Percentiles rank a stretch among this genome's conserved stretches.
Conservation (phyloP, 2,329 filamentous ascomycete species). For the Lachnellula cervina region DNA sequence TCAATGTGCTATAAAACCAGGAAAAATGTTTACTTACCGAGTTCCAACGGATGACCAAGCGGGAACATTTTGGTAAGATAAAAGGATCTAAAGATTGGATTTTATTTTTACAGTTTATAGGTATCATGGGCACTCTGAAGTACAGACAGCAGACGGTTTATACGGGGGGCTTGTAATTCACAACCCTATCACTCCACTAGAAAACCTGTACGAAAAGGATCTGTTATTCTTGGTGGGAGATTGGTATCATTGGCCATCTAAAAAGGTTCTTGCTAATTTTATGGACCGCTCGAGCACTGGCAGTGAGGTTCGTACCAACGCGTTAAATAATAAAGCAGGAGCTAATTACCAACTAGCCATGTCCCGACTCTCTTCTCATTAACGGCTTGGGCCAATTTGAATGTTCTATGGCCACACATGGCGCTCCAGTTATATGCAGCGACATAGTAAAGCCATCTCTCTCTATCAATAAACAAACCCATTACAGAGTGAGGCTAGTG, state of each 20-base stretch:
- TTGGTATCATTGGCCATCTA: neutral
- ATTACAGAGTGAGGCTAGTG: constrained; percentile 23
- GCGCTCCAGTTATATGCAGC: neutral
- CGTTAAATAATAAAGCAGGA: neutral
- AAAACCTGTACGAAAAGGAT: neutral
- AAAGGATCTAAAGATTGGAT: neutral
- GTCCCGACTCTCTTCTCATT: neutral
- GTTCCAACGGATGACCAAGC: constrained; percentile 3
- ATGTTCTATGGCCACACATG: neutral
- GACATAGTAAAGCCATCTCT: neutral
- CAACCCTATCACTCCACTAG: neutral
- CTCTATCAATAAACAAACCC: constrained; percentile 15
- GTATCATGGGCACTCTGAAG: neutral
- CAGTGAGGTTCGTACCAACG: neutral
- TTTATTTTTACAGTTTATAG: neutral
- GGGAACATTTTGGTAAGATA: neutral
- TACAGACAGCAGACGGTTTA: neutral
- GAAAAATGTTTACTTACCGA: neutral
- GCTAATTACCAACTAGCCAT: neutral
- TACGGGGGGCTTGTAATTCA: neutral
- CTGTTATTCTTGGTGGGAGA: neutral
- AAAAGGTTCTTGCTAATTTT: neutral
- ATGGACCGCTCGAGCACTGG: neutral
- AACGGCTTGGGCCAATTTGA: neutral
- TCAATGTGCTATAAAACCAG: neutral